These are phyloP conservation scores for Pseudisothecium myosuroides DNA, from an alignment of 225 moss, liverwort and hornwort species.

Conservation along the genomic window DNA sequence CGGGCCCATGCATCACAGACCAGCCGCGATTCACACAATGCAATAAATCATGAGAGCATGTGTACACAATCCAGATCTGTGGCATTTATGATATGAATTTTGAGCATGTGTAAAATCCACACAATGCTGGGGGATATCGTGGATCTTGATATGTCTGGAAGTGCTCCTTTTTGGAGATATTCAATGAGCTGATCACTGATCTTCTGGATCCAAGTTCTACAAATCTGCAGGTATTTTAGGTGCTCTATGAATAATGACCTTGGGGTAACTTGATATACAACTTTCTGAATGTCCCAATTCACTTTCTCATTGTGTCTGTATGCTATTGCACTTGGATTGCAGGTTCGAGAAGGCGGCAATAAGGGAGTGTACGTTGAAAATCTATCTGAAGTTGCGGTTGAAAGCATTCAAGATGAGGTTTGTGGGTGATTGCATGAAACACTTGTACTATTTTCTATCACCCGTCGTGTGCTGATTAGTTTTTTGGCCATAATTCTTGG, in stretches of 20 bases:
- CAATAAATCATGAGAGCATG: too few species aligned
- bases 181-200: constrained; percentile 55
- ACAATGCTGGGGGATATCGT: constrained; percentile 60
- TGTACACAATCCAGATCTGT: not conserved
- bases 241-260: not conserved
- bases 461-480: too few species aligned
- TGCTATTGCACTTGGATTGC: not conserved
- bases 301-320: not conserved
- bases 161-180: constrained; percentile 59
- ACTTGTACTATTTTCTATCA: too few species aligned
- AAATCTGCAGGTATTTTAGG: constrained; percentile 36
- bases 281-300: not conserved
- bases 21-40: too few species aligned
- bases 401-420: constrained; percentile 50
- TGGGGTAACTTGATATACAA: not conserved
- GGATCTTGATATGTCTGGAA: constrained; percentile 57
- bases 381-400: constrained; percentile 35
- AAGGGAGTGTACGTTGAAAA: constrained; percentile 59
- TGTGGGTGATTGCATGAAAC: too few species aligned
- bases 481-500: too few species aligned
- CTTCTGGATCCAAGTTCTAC: constrained; percentile 46
- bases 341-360: constrained; percentile 53
- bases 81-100: not conserved
- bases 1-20: too few species aligned
- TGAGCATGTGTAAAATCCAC: constrained; percentile 29